Percentiles rank a stretch among this genome's conserved stretches.
These are phyloP conservation scores for Scedosporium aurantiacum DNA, from an alignment of 2,329 filamentous ascomycete genomes.

Conservation along the genomic window DNA sequence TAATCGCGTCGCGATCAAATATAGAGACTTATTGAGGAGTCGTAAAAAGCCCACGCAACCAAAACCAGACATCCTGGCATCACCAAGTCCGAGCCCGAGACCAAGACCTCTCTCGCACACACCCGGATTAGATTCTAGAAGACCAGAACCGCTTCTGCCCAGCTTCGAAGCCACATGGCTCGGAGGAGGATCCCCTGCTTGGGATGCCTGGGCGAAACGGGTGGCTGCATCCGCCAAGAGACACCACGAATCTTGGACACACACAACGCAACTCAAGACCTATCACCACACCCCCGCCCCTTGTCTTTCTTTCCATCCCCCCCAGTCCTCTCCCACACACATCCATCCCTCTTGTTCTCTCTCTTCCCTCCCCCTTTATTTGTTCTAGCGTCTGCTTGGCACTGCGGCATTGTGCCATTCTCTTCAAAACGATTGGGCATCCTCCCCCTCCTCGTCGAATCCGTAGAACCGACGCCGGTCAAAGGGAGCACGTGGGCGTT, in stretches of 20 bases:
- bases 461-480: slow-evolving; percentile 1
- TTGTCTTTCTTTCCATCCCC: background rate
- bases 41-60: too few species aligned
- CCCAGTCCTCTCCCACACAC: background rate
- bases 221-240: background rate
- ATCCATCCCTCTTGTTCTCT: background rate
- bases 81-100: too few species aligned
- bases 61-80: too few species aligned
- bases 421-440: background rate
- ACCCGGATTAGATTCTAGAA: background rate
- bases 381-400: background rate
- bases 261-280: background rate
- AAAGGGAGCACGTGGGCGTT: background rate
- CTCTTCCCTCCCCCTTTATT: background rate
- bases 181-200: background rate
- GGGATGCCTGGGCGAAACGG: background rate
- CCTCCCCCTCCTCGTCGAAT: background rate
- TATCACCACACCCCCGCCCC: background rate
- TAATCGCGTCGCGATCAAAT: too few species aligned
- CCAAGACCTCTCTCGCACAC: background rate
- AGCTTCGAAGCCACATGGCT: background rate
- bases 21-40: too few species aligned
- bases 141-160: background rate
- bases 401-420: background rate
- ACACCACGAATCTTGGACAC: background rate